Base-by-base conservation (phyloP, 169 alveolate genomes). In the Ichthyophthirius multifiliis region DNA sequence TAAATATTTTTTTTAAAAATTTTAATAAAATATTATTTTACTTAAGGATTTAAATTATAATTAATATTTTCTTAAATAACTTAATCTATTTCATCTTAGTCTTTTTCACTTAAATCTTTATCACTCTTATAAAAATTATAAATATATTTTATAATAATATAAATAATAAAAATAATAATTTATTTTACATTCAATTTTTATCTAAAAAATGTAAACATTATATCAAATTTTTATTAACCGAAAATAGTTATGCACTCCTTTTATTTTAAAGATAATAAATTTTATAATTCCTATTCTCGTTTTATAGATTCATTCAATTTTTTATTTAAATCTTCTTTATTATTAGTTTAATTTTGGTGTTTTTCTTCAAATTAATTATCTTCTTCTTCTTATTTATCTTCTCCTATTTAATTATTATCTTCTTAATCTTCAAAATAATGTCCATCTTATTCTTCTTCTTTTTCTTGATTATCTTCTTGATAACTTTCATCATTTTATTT, bases 31-130 rank as follows among this genome's bases (percentile, higher is more conserved):
- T 45, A 55, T 6, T 47, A 73, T 9, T 55, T 81, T 15, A 81
- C 43, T 48, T 46, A 20, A 1, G 75, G 79, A 41, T 81, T 81
- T n/a, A 35, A 13, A 15, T 65, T 46, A 20, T 81, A 48, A 7
- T 46, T 31, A 44, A 81, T 47, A 23, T 81, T 71, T 32, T 43
- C 55, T 41, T 67, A n/a, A 5, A 81, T 73, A 20, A 81, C 31
- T 23, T 81, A 23, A 73, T 81, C 86, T 12, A 81, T 81, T 55
- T 81, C 81, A 16, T 81, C 82, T 71, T 81, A 41, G 41, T 81
- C 86, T 20, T 73, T 47, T 3, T 81, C 80, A 13, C 47, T 81
- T 62, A 81, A 30, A 27, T 81, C 86, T 27, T 46, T 37, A 27
- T 71, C 46, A 27, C 74, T 55, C 86, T 81, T 35, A n/a, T 16